Conservation (phyloP, 805 yeast species). For the Schizosaccharomyces osmophilus region DNA sequence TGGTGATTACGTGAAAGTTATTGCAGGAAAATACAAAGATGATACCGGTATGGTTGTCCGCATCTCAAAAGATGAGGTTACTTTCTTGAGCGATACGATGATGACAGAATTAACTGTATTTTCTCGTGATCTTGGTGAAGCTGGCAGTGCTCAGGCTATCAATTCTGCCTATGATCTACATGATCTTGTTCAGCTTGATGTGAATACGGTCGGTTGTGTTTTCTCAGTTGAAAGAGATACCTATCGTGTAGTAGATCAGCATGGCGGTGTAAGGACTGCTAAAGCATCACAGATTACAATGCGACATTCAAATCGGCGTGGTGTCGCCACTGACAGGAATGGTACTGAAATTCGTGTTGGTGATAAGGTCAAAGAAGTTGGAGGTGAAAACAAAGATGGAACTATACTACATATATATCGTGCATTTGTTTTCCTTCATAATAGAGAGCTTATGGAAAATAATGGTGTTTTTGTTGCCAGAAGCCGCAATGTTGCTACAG, state of each 20-base stretch:
- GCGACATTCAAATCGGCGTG: slow-evolving; percentile 43
- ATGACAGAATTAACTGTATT: slow-evolving; percentile 76
- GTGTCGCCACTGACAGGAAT: slow-evolving; percentile 60
- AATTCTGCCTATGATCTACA: slow-evolving; percentile 49
- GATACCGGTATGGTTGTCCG: slow-evolving; percentile 86
- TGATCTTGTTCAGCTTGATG: slow-evolving; percentile 70
- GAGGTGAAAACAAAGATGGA: slow-evolving; percentile 75
- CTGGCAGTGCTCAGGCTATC: slow-evolving; percentile 45
- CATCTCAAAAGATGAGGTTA: slow-evolving; percentile 62
- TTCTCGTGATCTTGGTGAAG: slow-evolving; percentile 70
- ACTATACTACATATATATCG: slow-evolving; percentile 67
- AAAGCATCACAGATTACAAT: slow-evolving; percentile 65
- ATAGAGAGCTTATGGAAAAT: slow-evolving; percentile 58
- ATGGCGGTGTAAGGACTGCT: slow-evolving; percentile 48
- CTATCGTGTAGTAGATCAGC: slow-evolving; percentile 55
- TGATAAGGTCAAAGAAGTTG: slow-evolving; percentile 68
- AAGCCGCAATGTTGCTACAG: slow-evolving; percentile 52
- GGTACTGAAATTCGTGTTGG: slow-evolving; percentile 76
- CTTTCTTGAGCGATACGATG: slow-evolving; percentile 72
- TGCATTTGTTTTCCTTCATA: slow-evolving; percentile 51
- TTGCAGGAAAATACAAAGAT: slow-evolving; percentile 74
- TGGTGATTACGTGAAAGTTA: slow-evolving; percentile 88
- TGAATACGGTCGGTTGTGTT: slow-evolving; percentile 69
- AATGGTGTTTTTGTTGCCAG: slow-evolving; percentile 75
- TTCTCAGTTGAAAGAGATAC: slow-evolving; percentile 74